phyloP scores from a whole-genome alignment of 2,329 filamentous ascomycete species.

The Bipolaris gigantea region DNA sequence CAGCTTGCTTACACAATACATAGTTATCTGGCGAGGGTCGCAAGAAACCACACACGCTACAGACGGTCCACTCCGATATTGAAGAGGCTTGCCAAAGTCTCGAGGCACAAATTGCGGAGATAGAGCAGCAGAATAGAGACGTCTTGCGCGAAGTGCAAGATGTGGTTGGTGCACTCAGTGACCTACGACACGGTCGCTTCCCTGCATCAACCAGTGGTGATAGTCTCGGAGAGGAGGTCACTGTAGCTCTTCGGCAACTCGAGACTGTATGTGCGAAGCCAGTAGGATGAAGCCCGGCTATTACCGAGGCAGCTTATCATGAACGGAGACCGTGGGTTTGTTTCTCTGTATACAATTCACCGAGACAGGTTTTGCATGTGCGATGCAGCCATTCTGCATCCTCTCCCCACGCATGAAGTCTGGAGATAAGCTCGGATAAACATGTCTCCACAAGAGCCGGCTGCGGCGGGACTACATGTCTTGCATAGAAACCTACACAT shows the following conservation, averaged over 20 bases:
- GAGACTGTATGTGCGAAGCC: slow-evolving; percentile 60
- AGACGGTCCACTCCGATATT: slow-evolving; percentile 69
- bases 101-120: slow-evolving; percentile 66
- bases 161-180: slow-evolving; percentile 73
- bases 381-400: not conserved
- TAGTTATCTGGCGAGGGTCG: slow-evolving; percentile 60
- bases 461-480: not conserved
- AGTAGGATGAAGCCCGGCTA: slow-evolving; percentile 19
- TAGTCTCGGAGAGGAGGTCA: slow-evolving; percentile 64
- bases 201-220: slow-evolving; percentile 56
- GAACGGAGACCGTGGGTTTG: not conserved
- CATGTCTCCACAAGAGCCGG: not conserved
- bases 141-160: slow-evolving; percentile 65
- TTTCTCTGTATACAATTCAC: not conserved
- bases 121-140: slow-evolving; percentile 65
- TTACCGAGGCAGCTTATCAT: not conserved
- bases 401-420: not conserved
- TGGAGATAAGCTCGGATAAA: not conserved
- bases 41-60: slow-evolving; percentile 61
- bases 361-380: not conserved
- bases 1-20: slow-evolving; percentile 19
- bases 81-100: slow-evolving; percentile 66
- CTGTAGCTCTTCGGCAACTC: slow-evolving; percentile 66
- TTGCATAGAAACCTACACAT: not conserved
- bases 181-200: slow-evolving; percentile 78